Base-by-base conservation (phyloP, 805 yeast species). In the Yamadazyma ubonensis region DNA sequence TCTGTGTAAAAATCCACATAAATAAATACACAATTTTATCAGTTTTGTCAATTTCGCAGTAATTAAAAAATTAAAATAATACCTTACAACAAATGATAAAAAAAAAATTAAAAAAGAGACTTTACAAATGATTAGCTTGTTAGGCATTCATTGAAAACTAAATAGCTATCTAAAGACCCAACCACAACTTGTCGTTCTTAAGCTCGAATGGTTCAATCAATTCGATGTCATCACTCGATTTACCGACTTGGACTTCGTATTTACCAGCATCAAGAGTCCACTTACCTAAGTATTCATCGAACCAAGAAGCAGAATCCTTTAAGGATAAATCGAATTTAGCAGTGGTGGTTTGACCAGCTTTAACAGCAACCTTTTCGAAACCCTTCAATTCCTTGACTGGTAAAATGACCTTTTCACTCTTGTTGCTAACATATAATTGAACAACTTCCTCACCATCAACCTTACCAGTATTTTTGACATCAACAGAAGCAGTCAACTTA, bases 351-450 rank as follows among this genome's bases (percentile, higher is more conserved):
- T 67, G 71, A 9, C 79, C 79, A 3, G 79, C 62, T 36, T 59
- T 52, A 39, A 80, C 45, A 18, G 42, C 49, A n/a, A 75, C 72
- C 56, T 80, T 79, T 17, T 61, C 70, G 53, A 76, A 80, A 14
- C 73, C 84, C 55, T 76, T 79, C 55, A 81, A 65, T 52, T 81
- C 85, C 58, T 79, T 80, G 22, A 66, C 55, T n/a, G 85, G 82
- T 49, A 83, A 69, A 37, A 67, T 67, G 28, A 67, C 54, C 5
- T 55, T 38, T 15, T 78, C 70, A 9, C 59, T 51, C 35, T 49
- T 50, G 29, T 64, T 63, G 26, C 63, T 50, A 38, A 79, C 52
- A 52, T 79, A 81, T 20, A 77, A 58, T 58, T 81, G 86, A 9
- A 73, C 77, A 39, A 70, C 73, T 53, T 79, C 84, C 11, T 69